Conservation (phyloP, 1,284 basidiomycete genomes). For the Microbotryum lychnidis-dioicae region DNA sequence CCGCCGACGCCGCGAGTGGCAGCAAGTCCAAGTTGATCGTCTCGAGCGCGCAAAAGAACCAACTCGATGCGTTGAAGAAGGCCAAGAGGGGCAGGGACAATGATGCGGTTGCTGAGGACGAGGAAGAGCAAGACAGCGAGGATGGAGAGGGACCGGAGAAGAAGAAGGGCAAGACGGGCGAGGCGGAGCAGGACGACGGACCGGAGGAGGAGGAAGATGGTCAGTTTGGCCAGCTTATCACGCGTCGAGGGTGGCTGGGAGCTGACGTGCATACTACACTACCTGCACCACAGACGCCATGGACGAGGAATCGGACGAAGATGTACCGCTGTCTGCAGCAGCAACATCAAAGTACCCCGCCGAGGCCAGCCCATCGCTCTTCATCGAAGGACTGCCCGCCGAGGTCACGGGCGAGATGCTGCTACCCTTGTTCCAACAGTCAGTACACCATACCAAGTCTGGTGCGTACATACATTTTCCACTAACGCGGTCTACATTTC, state of each 20-base stretch:
- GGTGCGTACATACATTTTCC: not conserved
- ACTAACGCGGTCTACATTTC: conserved; percentile 5
- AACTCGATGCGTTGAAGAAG: conserved; percentile 16
- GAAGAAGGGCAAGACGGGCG: conserved; percentile 25
- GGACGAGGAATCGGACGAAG: conserved; percentile 31
- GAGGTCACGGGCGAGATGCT: conserved; percentile 62
- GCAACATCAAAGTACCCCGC: conserved; percentile 1
- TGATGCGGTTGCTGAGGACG: conserved; percentile 24
- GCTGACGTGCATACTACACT: not conserved
- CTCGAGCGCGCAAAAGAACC: conserved; percentile 32
- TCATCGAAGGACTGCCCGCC: conserved; percentile 22
- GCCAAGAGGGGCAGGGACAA: conserved; percentile 26
- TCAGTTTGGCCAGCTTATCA: not conserved
- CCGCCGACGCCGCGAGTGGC: conserved; percentile 17
- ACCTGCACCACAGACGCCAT: conserved; percentile 15
- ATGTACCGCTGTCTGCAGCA: conserved; percentile 12
- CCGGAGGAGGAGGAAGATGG: conserved; percentile 26
- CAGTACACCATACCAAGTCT: conserved; percentile 39
- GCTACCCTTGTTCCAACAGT: conserved; percentile 79
- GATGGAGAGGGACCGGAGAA: conserved; percentile 25
- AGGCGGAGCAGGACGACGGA: conserved; percentile 19
- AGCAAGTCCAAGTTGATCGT: conserved; percentile 27
- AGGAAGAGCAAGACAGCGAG: conserved; percentile 21
- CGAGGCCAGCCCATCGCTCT: conserved; percentile 21
- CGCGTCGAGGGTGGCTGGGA: not conserved